Percentiles rank a stretch among this genome's conserved stretches.
Evolutionary conservation across 2,329 filamentous ascomycete genomes (phyloP).

Genomic region (Spiromastix sp.): DNA sequence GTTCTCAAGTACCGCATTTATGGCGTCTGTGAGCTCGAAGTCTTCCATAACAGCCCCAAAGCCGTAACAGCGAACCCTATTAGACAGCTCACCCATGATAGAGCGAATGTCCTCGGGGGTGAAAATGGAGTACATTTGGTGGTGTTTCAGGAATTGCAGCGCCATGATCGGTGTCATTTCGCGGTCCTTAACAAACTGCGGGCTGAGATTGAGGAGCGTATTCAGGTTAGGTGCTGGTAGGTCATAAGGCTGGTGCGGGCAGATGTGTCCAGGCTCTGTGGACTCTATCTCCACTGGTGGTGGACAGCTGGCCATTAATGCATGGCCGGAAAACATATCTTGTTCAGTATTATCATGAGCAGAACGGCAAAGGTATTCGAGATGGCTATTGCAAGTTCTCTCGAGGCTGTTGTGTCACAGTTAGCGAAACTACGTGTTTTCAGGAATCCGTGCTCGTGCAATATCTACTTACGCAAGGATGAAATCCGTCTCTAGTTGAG

Average conservation of each 20-base stretch:
- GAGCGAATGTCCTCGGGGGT: constrained; percentile 57
- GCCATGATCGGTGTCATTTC: constrained; percentile 89
- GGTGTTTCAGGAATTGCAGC: constrained; percentile 68
- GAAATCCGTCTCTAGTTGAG: constrained; percentile 39
- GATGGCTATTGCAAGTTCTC: constrained; percentile 84
- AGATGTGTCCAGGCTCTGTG: constrained; percentile 42
- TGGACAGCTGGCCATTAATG: constrained; percentile 85
- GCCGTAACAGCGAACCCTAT: constrained; percentile 86
- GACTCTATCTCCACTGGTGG: constrained; percentile 53
- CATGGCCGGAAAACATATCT: constrained; percentile 68
- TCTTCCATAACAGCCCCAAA: constrained; percentile 62
- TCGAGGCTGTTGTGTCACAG: constrained; percentile 42
- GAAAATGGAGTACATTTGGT: constrained; percentile 59
- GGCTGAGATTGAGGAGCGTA: constrained; percentile 75
- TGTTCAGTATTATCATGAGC: constrained; percentile 47
- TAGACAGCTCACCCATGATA: constrained; percentile 62
- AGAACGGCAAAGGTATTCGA: constrained; percentile 59
- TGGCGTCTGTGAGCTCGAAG: constrained; percentile 58
- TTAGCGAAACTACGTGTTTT: neutral
- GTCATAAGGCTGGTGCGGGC: constrained; percentile 67
- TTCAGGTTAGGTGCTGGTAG: constrained; percentile 64
- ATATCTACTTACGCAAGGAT: constrained; percentile 32
- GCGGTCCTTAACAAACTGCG: constrained; percentile 70
- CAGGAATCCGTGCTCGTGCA: neutral
- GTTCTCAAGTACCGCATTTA: constrained; percentile 60